Evolutionary conservation across 345 rosid species (phyloP), one percentile per base, ranked within the genome.

Genomic region (Hibiscus tridactylites): DNA sequence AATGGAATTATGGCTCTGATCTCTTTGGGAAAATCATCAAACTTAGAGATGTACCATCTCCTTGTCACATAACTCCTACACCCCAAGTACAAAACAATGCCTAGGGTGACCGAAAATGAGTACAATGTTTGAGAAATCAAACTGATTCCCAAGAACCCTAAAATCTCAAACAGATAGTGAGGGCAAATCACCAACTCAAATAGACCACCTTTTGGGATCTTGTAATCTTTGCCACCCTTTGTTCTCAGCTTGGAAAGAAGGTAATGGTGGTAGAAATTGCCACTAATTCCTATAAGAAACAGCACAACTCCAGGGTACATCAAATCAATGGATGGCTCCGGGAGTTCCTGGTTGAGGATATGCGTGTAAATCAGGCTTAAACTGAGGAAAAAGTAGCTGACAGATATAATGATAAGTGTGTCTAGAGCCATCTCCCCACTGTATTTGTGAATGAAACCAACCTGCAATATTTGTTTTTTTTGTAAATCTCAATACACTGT

Each of bases 211-310:
- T 44, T 63, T 0, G 97, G 94, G 63, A 93, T 79, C 80, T 81
- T 90, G 79, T 88, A 91, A 39, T 83, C 88, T 64, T 82, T 85
- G 33, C 76, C 81, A 9, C 73, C 80, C n/a, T 65, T 66, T 56
- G 59, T 62, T 76, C 92, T 85, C 11, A 91, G 77, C 49, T 76
- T 81, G 74, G 96, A 87, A 8, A 93, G 87, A 17, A 93, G 76
- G 58, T 17, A 61, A 74, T 91, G 98, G 79, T 90, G 94, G 81
- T 93, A 90, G 46, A 93, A 80, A 79, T 91, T 88, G 3, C 94
- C 97, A 39, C 31, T 61, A 8, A 87, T 81, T 46, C 94, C 97
- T 39, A 87, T 16, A 1, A 82, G 60, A 71, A 90, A 88, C 56
- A 94, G 19, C 4, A 65, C 24, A 8, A 79, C 29, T 8, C 97